Conservation (phyloP, 768 basidiomycete genomes). For the Tricholoma furcatifolium region DNA sequence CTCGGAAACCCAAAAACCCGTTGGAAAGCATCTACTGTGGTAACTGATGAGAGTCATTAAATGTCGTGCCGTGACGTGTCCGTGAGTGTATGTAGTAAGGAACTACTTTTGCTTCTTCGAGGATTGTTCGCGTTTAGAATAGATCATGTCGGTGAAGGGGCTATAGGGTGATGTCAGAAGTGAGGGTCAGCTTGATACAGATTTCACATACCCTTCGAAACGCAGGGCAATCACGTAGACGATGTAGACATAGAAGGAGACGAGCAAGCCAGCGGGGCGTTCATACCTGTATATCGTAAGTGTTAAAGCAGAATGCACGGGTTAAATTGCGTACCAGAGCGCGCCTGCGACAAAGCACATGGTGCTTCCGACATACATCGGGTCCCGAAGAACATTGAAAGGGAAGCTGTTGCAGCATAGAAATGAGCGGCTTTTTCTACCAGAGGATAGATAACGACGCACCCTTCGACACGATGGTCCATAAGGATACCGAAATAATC, state of each 20-base stretch:
- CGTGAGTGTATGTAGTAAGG: background rate
- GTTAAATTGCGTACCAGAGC: constrained; percentile 61
- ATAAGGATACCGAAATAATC: constrained; percentile 87
- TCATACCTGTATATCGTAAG: constrained; percentile 59
- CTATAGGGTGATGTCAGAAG: constrained; percentile 27
- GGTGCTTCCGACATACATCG: constrained; percentile 97
- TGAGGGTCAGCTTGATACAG: background rate
- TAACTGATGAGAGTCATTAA: constrained; percentile 21
- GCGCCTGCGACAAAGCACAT: constrained; percentile 86
- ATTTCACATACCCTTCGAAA: constrained; percentile 81
- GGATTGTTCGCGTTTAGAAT: constrained; percentile 51
- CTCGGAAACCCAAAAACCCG: constrained; percentile 7
- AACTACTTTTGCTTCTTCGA: constrained; percentile 21
- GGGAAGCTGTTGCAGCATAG: constrained; percentile 59
- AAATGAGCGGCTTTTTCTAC: background rate
- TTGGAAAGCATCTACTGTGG: constrained; percentile 1
- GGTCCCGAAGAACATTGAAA: constrained; percentile 89
- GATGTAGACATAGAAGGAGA: constrained; percentile 80
- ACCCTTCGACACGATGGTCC: constrained; percentile 86
- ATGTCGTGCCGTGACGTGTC: constrained; percentile 6
- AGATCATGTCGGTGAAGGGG: constrained; percentile 84
- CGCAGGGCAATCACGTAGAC: constrained; percentile 81
- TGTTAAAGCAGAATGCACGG: background rate
- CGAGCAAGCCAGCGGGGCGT: constrained; percentile 77
- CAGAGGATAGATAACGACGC: constrained; percentile 13